Percentiles rank a stretch among this genome's conserved stretches.
Conservation (phyloP, 164 flowering plant species). For the Magnolia changhungtana region DNA sequence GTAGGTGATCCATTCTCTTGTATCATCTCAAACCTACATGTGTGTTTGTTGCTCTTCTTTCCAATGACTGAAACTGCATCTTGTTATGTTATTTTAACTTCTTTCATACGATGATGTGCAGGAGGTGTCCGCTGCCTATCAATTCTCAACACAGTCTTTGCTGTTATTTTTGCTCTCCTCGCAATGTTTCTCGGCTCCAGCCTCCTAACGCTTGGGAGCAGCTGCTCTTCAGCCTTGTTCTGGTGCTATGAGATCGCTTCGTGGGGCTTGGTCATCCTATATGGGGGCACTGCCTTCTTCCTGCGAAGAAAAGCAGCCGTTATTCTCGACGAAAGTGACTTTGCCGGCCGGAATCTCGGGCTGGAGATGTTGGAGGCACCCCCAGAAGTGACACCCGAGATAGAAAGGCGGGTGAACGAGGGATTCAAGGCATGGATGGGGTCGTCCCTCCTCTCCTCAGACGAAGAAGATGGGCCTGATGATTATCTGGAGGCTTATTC, state of each 20-base stretch:
- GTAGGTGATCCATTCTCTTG: not conserved
- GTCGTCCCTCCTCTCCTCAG: constrained; percentile 81
- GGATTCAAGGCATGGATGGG: constrained; percentile 98
- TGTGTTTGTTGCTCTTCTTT: not conserved
- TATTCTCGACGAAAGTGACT: constrained; percentile 67
- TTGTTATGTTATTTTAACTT: not conserved
- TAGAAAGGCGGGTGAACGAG: constrained; percentile 82
- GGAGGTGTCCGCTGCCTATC: constrained; percentile 95
- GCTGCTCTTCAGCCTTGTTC: constrained; percentile 77
- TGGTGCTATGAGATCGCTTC: constrained; percentile 90
- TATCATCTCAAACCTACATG: not conserved
- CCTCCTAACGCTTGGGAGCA: constrained; percentile 75
- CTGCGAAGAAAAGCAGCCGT: constrained; percentile 75
- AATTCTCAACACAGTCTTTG: constrained; percentile 66
- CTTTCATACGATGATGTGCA: constrained; percentile 11
- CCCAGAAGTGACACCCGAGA: constrained; percentile 61
- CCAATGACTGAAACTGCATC: not conserved
- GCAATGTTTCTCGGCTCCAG: constrained; percentile 84
- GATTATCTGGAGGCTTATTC: constrained; percentile 37
- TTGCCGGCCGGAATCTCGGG: constrained; percentile 53
- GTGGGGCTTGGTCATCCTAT: constrained; percentile 74
- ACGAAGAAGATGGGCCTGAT: constrained; percentile 81
- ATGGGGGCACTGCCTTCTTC: constrained; percentile 74
- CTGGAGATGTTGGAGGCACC: constrained; percentile 82
- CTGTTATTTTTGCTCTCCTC: constrained; percentile 72